Base-by-base conservation (phyloP, 2,329 filamentous ascomycete species). In the Colletotrichum costaricense region DNA sequence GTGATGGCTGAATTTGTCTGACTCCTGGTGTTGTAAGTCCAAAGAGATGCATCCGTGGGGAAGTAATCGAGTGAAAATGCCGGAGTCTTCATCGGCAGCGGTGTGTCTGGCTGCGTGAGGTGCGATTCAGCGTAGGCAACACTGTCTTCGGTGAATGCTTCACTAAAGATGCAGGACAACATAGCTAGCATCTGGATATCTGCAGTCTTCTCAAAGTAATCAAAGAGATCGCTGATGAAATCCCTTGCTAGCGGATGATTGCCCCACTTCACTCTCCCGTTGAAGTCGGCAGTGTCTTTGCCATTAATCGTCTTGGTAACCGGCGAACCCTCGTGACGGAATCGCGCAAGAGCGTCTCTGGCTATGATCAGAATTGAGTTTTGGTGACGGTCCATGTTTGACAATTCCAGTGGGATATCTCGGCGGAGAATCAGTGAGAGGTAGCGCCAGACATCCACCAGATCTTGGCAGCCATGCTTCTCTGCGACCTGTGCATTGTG, bases 361-460 rank as follows among this genome's bases (percentile, higher is more conserved):
- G 93, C 93, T 75, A 95, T 90, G 7, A 95, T 88, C 33, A 95
- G 83, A 60, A 93, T 88, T 3, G 90, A 91, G 72, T 92, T 87
- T 9, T 87, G 85, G 54, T 86, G 84, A 74, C 88, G 85, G 35
- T 86, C 83, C 69, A 88, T 86, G 4, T 87, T 85, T 56, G 93
- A 83, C 30, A 94, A 84, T 76, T 93, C 88, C 4, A 96, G 84
- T 1, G 93, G 93, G 33, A 95, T 92, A 57, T 94, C 91, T 76
- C 94, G 93, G 76, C 92, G 91, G 58, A 98, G 85, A 6, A 98
- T 86, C 71, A 98, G 86, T 22, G 91, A 92, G 67, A 95, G 87
- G 76, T 98, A 93, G 62, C 90, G 90, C 97, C 97, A 99, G 7
- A 97, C 90, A 76, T 95, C 91, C 30, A 93, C 92, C 35, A 97